phyloP scores from a whole-genome alignment of 345 rosid genomes.

The Euphorbia tirucalli region DNA sequence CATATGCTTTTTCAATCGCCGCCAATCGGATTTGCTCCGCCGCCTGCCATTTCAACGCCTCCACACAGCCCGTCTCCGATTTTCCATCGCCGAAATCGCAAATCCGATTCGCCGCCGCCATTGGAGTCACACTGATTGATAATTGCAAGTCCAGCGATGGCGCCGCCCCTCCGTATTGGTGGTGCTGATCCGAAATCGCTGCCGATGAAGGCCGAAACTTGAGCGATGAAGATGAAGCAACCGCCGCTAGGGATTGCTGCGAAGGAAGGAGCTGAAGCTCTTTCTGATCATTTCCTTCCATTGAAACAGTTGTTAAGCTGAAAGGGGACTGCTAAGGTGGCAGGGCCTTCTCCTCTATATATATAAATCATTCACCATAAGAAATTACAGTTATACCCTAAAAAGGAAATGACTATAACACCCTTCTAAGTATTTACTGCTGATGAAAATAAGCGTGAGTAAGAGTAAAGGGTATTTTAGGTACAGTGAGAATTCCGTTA shows the following conservation, averaged over 20 bases:
- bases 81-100: constrained; percentile 31
- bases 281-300: constrained; percentile 61
- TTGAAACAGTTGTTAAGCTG: constrained; percentile 6
- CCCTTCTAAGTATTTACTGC: constrained; percentile 3
- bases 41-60: constrained; percentile 87
- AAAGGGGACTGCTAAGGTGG: constrained; percentile 23
- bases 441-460: not conserved
- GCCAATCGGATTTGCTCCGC: constrained; percentile 85
- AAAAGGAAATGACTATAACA: constrained; percentile 13
- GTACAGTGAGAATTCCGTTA: constrained; percentile 37
- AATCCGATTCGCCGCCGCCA: constrained; percentile 28
- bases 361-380: constrained; percentile 16
- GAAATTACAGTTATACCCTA: constrained; percentile 39
- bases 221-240: constrained; percentile 27
- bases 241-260: constrained; percentile 41
- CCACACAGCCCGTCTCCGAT: constrained; percentile 37
- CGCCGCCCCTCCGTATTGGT: constrained; percentile 24
- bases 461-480: constrained; percentile 23
- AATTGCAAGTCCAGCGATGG: constrained; percentile 83
- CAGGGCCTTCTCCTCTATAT: constrained; percentile 25
- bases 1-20: constrained; percentile 82
- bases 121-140: constrained; percentile 72
- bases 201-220: constrained; percentile 22
- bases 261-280: constrained; percentile 86
- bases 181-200: constrained; percentile 7